Conservation (phyloP, 2,329 filamentous ascomycete species). For the Aspergillus sp. region DNA sequence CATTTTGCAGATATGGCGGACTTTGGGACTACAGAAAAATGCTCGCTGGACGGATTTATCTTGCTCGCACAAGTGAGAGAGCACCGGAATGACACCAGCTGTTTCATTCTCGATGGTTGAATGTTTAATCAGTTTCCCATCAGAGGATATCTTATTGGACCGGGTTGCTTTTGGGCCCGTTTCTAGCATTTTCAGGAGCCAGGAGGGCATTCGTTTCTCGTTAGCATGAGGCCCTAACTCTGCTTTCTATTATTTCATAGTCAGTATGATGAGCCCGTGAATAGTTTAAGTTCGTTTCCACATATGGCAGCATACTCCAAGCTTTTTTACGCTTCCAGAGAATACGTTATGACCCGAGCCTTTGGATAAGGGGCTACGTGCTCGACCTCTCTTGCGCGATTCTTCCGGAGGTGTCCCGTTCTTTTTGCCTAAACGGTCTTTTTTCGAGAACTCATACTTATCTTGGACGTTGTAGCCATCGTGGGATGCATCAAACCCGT, state of each 20-base stretch:
- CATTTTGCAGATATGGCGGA: slow-evolving; percentile 74
- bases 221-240: slow-evolving; percentile 65
- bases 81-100: slow-evolving; percentile 51
- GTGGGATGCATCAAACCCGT: neutral
- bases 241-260: slow-evolving; percentile 33
- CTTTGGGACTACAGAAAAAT: slow-evolving; percentile 69
- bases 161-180: slow-evolving; percentile 49
- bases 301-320: slow-evolving; percentile 18
- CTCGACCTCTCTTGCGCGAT: neutral
- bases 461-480: neutral
- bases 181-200: slow-evolving; percentile 56
- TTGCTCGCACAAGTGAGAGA: slow-evolving; percentile 56
- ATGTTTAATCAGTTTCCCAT: slow-evolving; percentile 37
- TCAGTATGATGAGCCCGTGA: slow-evolving; percentile 9
- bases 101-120: slow-evolving; percentile 41
- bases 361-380: neutral
- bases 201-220: slow-evolving; percentile 65
- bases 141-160: slow-evolving; percentile 42
- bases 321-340: slow-evolving; percentile 16
- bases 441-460: neutral
- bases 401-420: neutral
- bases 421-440: neutral
- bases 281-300: neutral
- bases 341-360: neutral
- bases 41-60: slow-evolving; percentile 59